Evolutionary conservation across 345 rosid species (phyloP).

Genomic region (Eucalyptus coolabah): DNA sequence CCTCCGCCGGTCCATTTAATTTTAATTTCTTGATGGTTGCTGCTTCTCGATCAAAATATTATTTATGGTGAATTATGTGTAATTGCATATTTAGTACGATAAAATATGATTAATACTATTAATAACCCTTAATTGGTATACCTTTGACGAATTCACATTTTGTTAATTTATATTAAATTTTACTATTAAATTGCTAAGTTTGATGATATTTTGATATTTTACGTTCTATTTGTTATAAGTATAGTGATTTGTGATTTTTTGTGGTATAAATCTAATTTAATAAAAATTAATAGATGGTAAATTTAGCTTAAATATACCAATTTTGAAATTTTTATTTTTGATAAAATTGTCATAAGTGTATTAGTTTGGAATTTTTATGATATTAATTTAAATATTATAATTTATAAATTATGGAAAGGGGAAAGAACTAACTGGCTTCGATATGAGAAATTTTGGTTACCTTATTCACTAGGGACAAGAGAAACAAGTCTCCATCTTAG

Average conservation of each 20-base stretch:
- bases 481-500: neutral
- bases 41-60: neutral
- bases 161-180: rapidly evolving
- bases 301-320: rapidly evolving
- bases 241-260: no score
- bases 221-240: rapidly evolving
- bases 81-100: neutral
- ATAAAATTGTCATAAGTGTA: neutral
- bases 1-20: neutral
- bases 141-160: rapidly evolving
- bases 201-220: rapidly evolving
- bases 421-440: neutral
- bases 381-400: neutral
- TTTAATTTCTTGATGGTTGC: neutral
- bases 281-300: rapidly evolving
- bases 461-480: neutral
- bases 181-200: neutral
- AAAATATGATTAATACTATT: no score
- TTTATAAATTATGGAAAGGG: neutral
- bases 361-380: neutral
- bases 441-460: neutral
- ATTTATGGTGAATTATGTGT: neutral
- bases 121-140: rapidly evolving
- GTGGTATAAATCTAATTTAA: no score
- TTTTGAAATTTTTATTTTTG: neutral